Conservation (phyloP, 257 asterid genomes). For the Gynochthodes officinalis region DNA sequence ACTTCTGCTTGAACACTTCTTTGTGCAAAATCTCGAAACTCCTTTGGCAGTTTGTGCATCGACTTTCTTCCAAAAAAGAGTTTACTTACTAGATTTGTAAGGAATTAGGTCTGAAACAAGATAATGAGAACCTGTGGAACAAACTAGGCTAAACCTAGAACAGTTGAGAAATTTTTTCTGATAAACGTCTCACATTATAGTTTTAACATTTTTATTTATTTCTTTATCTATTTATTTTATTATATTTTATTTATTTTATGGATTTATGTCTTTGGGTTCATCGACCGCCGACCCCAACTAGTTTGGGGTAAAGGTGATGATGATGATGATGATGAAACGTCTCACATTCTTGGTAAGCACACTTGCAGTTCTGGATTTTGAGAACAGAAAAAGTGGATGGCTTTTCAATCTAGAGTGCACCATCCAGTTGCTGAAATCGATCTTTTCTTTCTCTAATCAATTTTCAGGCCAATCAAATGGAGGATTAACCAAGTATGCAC, state of each 20-base stretch:
- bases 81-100: too few species aligned
- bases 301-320: too few species aligned
- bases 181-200: neutral
- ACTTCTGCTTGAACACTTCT: neutral
- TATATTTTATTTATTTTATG: too few species aligned
- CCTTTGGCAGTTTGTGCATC: too few species aligned
- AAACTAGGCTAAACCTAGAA: neutral
- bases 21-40: neutral
- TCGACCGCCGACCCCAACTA: too few species aligned
- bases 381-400: neutral
- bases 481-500: neutral
- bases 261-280: too few species aligned
- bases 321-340: too few species aligned
- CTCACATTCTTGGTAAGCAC: neutral
- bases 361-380: neutral
- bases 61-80: neutral
- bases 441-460: neutral
- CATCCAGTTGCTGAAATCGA: neutral
- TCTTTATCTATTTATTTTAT: too few species aligned
- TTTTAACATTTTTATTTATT: too few species aligned
- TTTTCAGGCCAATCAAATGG: neutral
- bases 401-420: slow-evolving; percentile 1
- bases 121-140: neutral
- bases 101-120: neutral
- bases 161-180: neutral